These are phyloP conservation scores for Cytospora paraplurivora DNA, from an alignment of 2,329 filamentous ascomycete species.

Conservation along the genomic window DNA sequence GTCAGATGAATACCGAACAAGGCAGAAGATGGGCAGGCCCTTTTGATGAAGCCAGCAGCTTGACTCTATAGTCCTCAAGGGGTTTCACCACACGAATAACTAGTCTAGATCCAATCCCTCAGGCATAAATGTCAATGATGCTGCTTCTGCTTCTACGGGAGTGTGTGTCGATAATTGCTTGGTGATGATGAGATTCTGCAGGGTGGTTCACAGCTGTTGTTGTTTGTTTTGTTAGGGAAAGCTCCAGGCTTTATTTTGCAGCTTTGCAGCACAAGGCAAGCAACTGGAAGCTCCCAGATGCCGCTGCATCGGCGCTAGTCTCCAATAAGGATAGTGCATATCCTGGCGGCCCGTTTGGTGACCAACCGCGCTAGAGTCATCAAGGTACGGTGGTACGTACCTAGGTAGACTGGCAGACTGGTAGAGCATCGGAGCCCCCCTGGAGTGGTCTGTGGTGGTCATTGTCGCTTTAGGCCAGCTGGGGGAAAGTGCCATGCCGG, in stretches of 20 bases:
- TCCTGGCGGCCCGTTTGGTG: not conserved
- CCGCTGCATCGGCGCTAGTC: conserved; percentile 14
- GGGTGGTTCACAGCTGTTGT: conserved; percentile 15
- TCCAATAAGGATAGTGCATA: not conserved
- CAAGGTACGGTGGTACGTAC: not conserved
- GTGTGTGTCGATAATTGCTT: conserved; percentile 12
- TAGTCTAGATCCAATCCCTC: conserved; percentile 15
- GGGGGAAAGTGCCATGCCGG: conserved; percentile 20
- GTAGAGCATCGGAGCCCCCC: not conserved
- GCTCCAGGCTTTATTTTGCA: not conserved
- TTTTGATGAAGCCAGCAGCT: conserved; percentile 15
- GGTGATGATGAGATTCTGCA: conserved; percentile 13
- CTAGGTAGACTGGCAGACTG: too few relatives aligned
- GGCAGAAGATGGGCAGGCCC: conserved; percentile 6
- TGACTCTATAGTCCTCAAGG: conserved; percentile 14
- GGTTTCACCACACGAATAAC: conserved; percentile 10
- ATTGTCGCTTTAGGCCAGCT: conserved; percentile 22
- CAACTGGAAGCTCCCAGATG: conserved; percentile 17
- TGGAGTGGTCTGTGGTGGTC: not conserved
- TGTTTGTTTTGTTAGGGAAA: conserved; percentile 14
- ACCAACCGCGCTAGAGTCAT: not conserved
- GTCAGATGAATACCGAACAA: conserved; percentile 4
- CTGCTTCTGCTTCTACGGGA: conserved; percentile 21
- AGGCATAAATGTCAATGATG: conserved; percentile 1
- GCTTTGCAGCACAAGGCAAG: conserved; percentile 5